Evolutionary conservation across 2,329 filamentous ascomycete species (phyloP), one percentile per base, ranked within the genome.

Genomic region (Didymella arachidicola): DNA sequence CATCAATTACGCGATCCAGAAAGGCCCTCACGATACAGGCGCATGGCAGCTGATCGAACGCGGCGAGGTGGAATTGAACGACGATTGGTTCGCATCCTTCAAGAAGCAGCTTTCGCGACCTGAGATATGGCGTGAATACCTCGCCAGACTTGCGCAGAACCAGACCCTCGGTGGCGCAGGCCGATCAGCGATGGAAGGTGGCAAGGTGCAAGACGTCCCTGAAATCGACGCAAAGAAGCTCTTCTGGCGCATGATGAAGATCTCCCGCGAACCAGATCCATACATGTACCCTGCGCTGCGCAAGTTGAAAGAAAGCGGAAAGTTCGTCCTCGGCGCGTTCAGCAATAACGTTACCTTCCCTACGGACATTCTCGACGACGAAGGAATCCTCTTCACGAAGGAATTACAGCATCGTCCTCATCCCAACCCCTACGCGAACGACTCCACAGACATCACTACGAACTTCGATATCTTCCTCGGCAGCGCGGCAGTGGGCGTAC

Each of bases 231-330:
- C 86, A 14, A 87, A 92, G 72, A 87, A 80, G 78, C 81, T 99
- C 27, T 97, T 97, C 80, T 90, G 91, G 84, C 85, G 89, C 69
- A 98, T 98, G 93, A 97, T 98, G 92, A 90, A 11, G 82, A 86
- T 34, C 75, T 80, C 5, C 84, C 89, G 86, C 6, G 78, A 80
- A 1, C 87, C 90, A 0, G 94, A 99, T 74, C 92, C 92, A 4
- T 91, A 90, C 82, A 95, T 98, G 89, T 92, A 86, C 63, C 93
- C 93, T 0, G 93, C 93, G 1, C 80, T 98, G 39, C 79, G 87
- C 70, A 86, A 83, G 36, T 81, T 99, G 84, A 60, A 85, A 59
- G 82, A 81, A 3, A 66, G 66, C 16, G 67, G 64, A 12, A 61
- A 62, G 22, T 72, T 77, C 43, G 62, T 69, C 46, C 78, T 98